These are phyloP conservation scores for Sugiyamaella xylanicola DNA, from an alignment of 1,139 yeast genomes.

Conservation along the genomic window DNA sequence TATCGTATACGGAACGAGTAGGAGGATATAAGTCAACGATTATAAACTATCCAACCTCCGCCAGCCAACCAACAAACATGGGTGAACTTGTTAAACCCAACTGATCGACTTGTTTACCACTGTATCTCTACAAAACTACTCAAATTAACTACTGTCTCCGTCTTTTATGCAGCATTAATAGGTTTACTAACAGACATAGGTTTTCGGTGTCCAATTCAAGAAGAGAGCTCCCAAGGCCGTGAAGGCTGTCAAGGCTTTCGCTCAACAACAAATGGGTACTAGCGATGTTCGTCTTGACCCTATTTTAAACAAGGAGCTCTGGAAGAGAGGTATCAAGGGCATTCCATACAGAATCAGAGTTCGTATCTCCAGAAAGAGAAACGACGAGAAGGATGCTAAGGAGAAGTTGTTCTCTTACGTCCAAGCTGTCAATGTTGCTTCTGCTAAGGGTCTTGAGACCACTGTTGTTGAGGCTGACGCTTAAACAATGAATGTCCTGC, in stretches of 20 bases:
- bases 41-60: too few relatives aligned
- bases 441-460: slow-evolving; percentile 97
- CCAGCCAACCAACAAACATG: too few relatives aligned
- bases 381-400: slow-evolving; percentile 99
- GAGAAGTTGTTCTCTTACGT: slow-evolving; percentile 97
- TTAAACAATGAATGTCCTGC: slow-evolving; percentile 12
- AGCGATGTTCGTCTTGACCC: slow-evolving; percentile 99
- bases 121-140: too few relatives aligned
- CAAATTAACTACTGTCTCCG: too few relatives aligned
- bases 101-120: too few relatives aligned
- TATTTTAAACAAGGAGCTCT: slow-evolving; percentile 95
- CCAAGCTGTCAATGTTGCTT: slow-evolving; percentile 93
- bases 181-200: slow-evolving; percentile 49
- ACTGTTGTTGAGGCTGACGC: slow-evolving; percentile 78
- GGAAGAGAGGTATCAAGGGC: slow-evolving; percentile 99
- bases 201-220: slow-evolving; percentile 98
- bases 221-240: slow-evolving; percentile 99
- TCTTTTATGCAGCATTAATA: too few relatives aligned
- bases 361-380: slow-evolving; percentile 99
- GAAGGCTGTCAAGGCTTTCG: slow-evolving; percentile 98
- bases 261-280: slow-evolving; percentile 99
- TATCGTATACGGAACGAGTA: too few relatives aligned
- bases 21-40: too few relatives aligned
- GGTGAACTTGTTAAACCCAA: too few relatives aligned
- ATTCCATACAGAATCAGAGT: slow-evolving; percentile 97